Base-by-base conservation (phyloP, 257 asterid genomes). In the Scutellaria galericulata region DNA sequence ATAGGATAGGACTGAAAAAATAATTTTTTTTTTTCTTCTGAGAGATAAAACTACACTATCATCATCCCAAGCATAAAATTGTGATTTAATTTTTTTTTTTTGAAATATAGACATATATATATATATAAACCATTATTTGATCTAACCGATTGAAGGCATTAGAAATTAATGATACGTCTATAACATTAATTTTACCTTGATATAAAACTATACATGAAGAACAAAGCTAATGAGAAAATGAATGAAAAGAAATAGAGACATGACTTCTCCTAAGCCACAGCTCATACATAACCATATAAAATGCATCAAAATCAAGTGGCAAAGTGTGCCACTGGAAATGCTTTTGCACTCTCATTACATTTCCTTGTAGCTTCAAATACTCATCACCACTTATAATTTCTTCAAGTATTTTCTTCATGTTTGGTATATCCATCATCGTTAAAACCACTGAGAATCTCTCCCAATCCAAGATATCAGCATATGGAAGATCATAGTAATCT, bases 401-500 rank as follows among this genome's bases (percentile, higher is more conserved):
- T 52, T 64, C 5, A 0, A 92, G 92, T 59, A 90, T 75, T 52
- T 73, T 77, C 87, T 92, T 95, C 73, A 92, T 74, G 22, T 47
- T 7, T 3, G 90, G 91, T 42, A 95, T 88, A 42, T 95, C 99
- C 14, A 48, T 0, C 0, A 87, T 54, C 8, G 93, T 59, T 41
- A 95, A 47, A 5, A 95, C 75, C 10, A 92, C 89, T 0, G 99
- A 70, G 77, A 95, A 90, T 7, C 86, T 82, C 9, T 74, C 50
- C 99, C 99, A 95, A 4, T 92, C 71, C 68, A 95, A 61, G 22
- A 87, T 64, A 74, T 95, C 97, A 0, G 92, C 80, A 31, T 70
- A 92, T 1, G 99, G 97, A 52, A 95, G 97, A 41, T 95, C 99
- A 12, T 92, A 95, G 76, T 86, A 76, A 62, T 95, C 97, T 0